Base-by-base conservation (phyloP, 495 filamentous ascomycete genomes). In the Immersiella caudata region DNA sequence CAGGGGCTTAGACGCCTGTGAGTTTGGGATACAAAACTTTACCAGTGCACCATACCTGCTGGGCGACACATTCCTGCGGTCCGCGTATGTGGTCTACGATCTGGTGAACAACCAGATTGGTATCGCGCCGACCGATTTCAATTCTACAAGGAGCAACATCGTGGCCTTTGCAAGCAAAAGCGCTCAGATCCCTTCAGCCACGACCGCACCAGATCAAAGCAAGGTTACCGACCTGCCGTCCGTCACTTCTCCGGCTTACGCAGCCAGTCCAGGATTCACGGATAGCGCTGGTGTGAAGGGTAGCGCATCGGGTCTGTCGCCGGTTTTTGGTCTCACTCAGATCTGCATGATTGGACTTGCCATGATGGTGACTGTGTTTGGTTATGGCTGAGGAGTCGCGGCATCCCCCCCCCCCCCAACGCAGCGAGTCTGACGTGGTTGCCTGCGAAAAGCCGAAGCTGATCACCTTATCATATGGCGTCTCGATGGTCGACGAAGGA, bases 61-160 rank as follows among this genome's bases (percentile, higher is more conserved):
- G 24, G 95, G 95, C n/a, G 95, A 99, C 76, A 97, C 95, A 0
- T 98, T 98, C 80, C 81, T 99, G 12, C 88, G 95, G 66, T 93
- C 90, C 40, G 93, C 94, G 0, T 99, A 98, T 73, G 92, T 97
- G 12, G 96, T 98, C 0, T 98, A 96, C 74, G 95, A 98, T 71
- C 81, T 99, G 6, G 83, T 84, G 36, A 97, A 96, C 78, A 94
- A 97, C 78, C 83, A 94, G 75, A 91, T 99, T 64, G 91, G 84
- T 8, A 78, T 99, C 50, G 95, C 93, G 11, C 88, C 90, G 60
- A 96, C 95, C 8, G 86, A 91, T 51, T 97, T 97, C 82, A 94
- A 97, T 72, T 80, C 90, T 14, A 91, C 90, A 0, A 72, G 76
- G 9, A 85, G 75, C 50, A 82, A 87, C 66, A 67, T 86, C n/a